Evolutionary conservation across 108 stramenopile genomes (phyloP).

Genomic region (Cyclotella baltica): DNA sequence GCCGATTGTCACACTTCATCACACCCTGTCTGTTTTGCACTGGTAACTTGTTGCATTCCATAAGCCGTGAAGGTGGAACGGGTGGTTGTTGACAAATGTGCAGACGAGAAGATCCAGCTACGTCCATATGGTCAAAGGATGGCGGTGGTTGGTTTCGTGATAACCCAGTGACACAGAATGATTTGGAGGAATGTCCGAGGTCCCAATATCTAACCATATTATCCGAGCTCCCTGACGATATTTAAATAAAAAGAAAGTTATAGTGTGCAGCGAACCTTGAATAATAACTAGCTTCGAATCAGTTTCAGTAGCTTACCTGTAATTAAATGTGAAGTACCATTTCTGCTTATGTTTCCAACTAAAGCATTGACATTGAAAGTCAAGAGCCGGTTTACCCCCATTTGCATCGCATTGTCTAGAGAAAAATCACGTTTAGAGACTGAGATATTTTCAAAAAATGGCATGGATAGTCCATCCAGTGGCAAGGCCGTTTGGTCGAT

Average conservation of each 20-base stretch:
- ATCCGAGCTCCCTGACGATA: too few relatives aligned
- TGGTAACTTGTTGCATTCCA: slow-evolving; percentile 60
- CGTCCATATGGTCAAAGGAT: slow-evolving; percentile 71
- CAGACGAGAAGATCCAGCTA: slow-evolving; percentile 54
- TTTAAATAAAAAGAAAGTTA: too few relatives aligned
- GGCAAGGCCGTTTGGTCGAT: slow-evolving; percentile 52
- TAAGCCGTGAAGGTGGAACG: slow-evolving; percentile 40
- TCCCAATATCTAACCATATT: slow-evolving; percentile 91
- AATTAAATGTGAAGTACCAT: slow-evolving; percentile 79
- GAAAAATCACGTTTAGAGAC: slow-evolving; percentile 32
- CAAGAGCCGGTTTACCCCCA: slow-evolving; percentile 25
- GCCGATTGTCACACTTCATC: slow-evolving; percentile 42
- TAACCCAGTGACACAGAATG: slow-evolving; percentile 83
- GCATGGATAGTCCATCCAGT: slow-evolving; percentile 40
- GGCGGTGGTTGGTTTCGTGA: slow-evolving; percentile 69
- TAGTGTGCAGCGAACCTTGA: too few relatives aligned
- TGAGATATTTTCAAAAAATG: slow-evolving; percentile 52
- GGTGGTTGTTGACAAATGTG: slow-evolving; percentile 79
- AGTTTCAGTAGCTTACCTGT: too few relatives aligned
- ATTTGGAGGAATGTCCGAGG: slow-evolving; percentile 81
- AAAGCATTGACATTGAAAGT: slow-evolving; percentile 69
- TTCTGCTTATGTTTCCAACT: slow-evolving; percentile 78
- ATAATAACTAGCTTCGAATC: too few relatives aligned
- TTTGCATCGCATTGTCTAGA: slow-evolving; percentile 28
- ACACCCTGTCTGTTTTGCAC: slow-evolving; percentile 47